Conservation (phyloP, 768 basidiomycete genomes). For the Tylopilus sp. region DNA sequence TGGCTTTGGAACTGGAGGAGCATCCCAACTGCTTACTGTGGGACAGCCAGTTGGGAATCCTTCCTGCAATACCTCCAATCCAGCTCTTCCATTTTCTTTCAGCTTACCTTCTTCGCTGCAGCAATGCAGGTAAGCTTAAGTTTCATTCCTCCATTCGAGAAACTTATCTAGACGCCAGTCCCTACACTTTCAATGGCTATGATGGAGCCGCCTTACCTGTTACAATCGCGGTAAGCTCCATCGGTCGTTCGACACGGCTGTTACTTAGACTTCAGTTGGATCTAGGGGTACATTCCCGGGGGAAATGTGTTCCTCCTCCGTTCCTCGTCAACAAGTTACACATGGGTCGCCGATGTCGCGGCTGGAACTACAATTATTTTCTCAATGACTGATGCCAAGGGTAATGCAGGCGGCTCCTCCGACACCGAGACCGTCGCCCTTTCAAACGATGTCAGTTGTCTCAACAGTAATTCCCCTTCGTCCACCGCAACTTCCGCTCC, state of each 20-base stretch:
- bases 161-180: slow-evolving; percentile 30
- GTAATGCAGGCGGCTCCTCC: slow-evolving; percentile 58
- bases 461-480: slow-evolving; percentile 51
- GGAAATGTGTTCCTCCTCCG: slow-evolving; percentile 49
- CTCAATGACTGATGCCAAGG: slow-evolving; percentile 47
- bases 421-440: slow-evolving; percentile 45
- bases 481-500: slow-evolving; percentile 37
- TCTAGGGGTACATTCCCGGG: slow-evolving; percentile 60
- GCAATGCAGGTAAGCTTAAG: slow-evolving; percentile 54
- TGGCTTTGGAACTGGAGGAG: slow-evolving; percentile 67
- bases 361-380: slow-evolving; percentile 60
- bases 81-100: slow-evolving; percentile 45
- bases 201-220: slow-evolving; percentile 48
- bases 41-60: slow-evolving; percentile 39
- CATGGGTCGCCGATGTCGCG: slow-evolving; percentile 57
- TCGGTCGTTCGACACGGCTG: background rate
- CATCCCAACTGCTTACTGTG: slow-evolving; percentile 46
- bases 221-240: slow-evolving; percentile 45
- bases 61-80: slow-evolving; percentile 48
- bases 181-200: slow-evolving; percentile 47
- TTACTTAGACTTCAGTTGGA: background rate
- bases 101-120: slow-evolving; percentile 48
- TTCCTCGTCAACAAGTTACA: slow-evolving; percentile 38
- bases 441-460: slow-evolving; percentile 49
- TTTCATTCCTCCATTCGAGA: background rate